phyloP scores from a whole-genome alignment of 83 land plant genomes.

The Picea abies region DNA sequence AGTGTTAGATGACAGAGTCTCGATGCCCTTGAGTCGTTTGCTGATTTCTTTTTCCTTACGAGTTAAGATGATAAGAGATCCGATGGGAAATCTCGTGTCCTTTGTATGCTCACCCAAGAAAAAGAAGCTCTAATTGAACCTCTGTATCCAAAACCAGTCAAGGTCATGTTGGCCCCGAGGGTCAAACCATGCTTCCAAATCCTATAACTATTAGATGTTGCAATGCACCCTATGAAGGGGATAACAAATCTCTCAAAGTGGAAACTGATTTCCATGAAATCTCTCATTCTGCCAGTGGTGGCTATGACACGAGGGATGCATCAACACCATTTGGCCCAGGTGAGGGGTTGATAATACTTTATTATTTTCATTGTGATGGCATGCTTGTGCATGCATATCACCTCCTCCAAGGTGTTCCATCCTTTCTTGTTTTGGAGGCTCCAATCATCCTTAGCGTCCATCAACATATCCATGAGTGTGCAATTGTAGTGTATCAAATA shows the following conservation, averaged over 20 bases:
- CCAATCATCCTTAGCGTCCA: too few species aligned
- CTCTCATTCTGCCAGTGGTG: slow-evolving; percentile 49
- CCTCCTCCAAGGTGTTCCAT: too few species aligned
- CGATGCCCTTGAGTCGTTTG: slow-evolving; percentile 65
- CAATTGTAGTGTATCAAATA: too few species aligned
- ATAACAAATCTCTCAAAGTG: slow-evolving; percentile 34
- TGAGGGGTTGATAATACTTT: slow-evolving; percentile 62
- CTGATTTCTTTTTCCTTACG: slow-evolving; percentile 69
- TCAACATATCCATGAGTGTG: too few species aligned
- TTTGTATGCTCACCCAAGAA: background rate
- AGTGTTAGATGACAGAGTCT: slow-evolving; percentile 48
- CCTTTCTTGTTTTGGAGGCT: too few species aligned
- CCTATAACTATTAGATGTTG: slow-evolving; percentile 22
- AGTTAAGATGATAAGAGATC: slow-evolving; percentile 54
- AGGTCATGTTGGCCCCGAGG: slow-evolving; percentile 30
- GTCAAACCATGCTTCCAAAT: slow-evolving; percentile 13
- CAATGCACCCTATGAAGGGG: slow-evolving; percentile 30
- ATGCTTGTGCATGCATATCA: slow-evolving; percentile 53
- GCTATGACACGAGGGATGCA: slow-evolving; percentile 58
- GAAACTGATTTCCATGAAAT: slow-evolving; percentile 26
- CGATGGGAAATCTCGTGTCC: slow-evolving; percentile 28
- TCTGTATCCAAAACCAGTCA: slow-evolving; percentile 65
- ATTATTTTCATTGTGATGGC: slow-evolving; percentile 55
- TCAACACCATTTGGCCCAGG: slow-evolving; percentile 80
- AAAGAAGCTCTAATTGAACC: slow-evolving; percentile 57